Base-by-base conservation (phyloP, 1,284 basidiomycete genomes). In the Ustilago vetiveriae region DNA sequence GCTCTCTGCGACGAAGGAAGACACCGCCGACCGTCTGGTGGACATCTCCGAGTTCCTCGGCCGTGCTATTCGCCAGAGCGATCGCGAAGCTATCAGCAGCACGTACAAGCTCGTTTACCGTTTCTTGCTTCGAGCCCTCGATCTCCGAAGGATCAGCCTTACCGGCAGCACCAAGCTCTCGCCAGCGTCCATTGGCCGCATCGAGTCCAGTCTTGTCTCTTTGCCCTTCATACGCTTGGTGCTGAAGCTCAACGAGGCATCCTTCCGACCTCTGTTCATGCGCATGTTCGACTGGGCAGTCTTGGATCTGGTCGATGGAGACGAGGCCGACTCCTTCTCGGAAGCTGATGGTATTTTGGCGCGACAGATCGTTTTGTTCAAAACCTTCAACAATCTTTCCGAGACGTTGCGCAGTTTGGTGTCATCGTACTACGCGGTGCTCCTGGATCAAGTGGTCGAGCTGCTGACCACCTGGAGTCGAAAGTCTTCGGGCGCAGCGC, bases 251-350 rank as follows among this genome's bases (percentile, higher is more conserved):
- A 97, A 95, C 77, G 96, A 98, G 79, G 88, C 89, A 0, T 87
- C 90, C 0, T 98, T 99, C 88, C 88, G 89, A 72, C 95, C 95
- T 2, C 84, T 98, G 17, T 96, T 97, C 86, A 88, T 94, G 60
- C 89, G 90, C 63, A 84, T 94, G 69, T 94, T 92, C 79, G 95
- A 99, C 82, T 99, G 96, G 95, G 93, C 93, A 0, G 94, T 94
- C 9, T 82, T 86, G 45, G 85, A 86, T 50, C 80, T 85, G 19
- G 70, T 82, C 67, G 86, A 84, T 2, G 85, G 86, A 6, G 69
- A 63, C 33, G 66, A 71, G n/a, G 68, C 37, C 9, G 51, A 27
- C 24, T 46, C 23, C 43, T 29, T 39, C 7, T 41, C 33, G 19
- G 59, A 60, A 16, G 60, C 57, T 5, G 50, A 41, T 1, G 75